Conservation (phyloP, 257 asterid genomes). For the Fraxinus pennsylvanica region DNA sequence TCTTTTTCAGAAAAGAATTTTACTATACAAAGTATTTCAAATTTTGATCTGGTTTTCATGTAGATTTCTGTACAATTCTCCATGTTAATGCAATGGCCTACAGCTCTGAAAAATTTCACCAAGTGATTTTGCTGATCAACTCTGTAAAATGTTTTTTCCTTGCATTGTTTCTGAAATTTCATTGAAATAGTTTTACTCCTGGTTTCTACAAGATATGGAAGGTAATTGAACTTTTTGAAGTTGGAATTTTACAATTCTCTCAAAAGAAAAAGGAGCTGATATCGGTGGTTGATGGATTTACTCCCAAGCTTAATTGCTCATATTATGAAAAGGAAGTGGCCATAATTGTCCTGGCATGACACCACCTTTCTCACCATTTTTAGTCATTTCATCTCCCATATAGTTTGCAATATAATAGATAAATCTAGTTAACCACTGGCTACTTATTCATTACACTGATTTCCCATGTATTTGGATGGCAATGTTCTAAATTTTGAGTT, state of each 20-base stretch:
- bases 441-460: not conserved
- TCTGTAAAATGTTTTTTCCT: not conserved
- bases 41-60: not conserved
- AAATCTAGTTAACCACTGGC: not conserved
- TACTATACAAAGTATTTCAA: not conserved
- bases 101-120: not conserved
- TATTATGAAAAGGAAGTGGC: not conserved
- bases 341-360: not conserved
- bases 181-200: not conserved
- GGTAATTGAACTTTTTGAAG: not conserved
- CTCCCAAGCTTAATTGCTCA: not conserved
- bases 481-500: not conserved
- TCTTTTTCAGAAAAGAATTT: not conserved
- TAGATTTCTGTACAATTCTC: not conserved
- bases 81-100: not conserved
- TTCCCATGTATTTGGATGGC: not conserved
- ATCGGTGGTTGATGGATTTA: not conserved
- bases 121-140: not conserved
- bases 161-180: not conserved
- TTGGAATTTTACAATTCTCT: not conserved
- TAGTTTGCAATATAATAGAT: not conserved
- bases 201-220: not conserved
- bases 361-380: not conserved
- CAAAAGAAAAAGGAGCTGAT: not conserved
- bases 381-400: not conserved